Evolutionary conservation across 306 rosid genomes (phyloP), one percentile per base, ranked within the genome.

Genomic region (Quillaja saponaria): DNA sequence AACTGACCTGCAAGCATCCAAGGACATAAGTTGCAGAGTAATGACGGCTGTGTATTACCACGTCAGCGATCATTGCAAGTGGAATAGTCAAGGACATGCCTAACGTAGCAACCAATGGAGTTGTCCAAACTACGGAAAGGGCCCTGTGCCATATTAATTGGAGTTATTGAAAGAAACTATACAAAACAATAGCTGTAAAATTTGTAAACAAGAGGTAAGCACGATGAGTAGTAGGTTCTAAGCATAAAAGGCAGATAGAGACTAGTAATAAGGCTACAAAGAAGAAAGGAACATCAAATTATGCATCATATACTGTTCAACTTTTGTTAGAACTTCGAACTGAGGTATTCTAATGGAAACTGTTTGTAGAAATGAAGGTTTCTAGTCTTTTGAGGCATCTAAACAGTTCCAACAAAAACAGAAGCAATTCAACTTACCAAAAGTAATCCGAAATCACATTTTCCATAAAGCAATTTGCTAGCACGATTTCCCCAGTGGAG

Each of bases 61-160:
- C 89, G 80, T 94, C 99, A 33, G 99, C 99, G 76, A 89, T 48
- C 99, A 94, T 94, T 41, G 99, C 99, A 8, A 94, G 95, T 35
- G 99, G 99, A 62, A 94, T 94, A 60, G 99, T 94, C 67, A 94
- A 96, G 8, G 99, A 89, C 97, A 89, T 89, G 82, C 99, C 99
- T 81, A 94, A 72, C 37, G 97, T 94, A 71, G 99, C 99, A 64
- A 94, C 99, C 42, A 94, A 78, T 21, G 99, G 97, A 49, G 99
- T 94, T 56, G 99, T 94, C 99, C 99, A 94, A 37, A 94, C 97
- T 59, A 94, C 96, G 67, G 95, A 81, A 4, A 94, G 80, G 39
- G 99, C 97, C 99, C 99, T 94, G 63, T 1, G 59, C 13, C 35
- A 1, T 73, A 51, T 55, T 40, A 14, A 25, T 13, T 5, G 1